Evolutionary conservation across 306 rosid genomes (phyloP).

Genomic region (Glycyrrhiza uralensis): DNA sequence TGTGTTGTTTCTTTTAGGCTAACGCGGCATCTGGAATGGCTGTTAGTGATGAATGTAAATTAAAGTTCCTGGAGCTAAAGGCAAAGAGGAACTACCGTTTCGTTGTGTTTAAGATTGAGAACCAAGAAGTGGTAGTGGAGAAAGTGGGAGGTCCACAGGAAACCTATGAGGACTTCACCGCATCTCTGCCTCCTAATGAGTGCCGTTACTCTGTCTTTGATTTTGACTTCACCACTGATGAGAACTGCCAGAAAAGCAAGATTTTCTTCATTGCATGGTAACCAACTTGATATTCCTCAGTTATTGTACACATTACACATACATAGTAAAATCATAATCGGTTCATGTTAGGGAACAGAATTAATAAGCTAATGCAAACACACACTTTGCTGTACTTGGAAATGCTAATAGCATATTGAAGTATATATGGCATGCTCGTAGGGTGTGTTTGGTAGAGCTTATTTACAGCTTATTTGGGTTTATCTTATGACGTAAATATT

Average conservation of each 20-base stretch:
- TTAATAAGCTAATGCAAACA: too few relatives aligned
- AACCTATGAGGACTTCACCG: conserved; percentile 45
- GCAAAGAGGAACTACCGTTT: conserved; percentile 52
- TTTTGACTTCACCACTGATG: conserved; percentile 50
- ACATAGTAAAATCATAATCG: not conserved
- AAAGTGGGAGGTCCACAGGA: conserved; percentile 38
- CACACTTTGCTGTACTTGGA: not conserved
- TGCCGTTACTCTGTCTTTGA: conserved; percentile 62
- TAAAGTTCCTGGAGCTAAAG: conserved; percentile 52
- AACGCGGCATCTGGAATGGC: conserved; percentile 62
- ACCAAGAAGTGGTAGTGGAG: conserved; percentile 43
- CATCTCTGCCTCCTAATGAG: conserved; percentile 42
- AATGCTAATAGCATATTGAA: not conserved
- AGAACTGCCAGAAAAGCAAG: conserved; percentile 57
- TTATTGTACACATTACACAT: not conserved
- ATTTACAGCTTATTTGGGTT: not conserved
- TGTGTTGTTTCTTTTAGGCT: too few relatives aligned
- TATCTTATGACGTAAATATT: too few relatives aligned
- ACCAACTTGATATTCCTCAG: not conserved
- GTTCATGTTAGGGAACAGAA: not conserved
- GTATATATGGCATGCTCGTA: not conserved
- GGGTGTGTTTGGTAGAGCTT: too few relatives aligned
- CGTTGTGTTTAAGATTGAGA: conserved; percentile 51
- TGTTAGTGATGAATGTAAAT: conserved; percentile 49
- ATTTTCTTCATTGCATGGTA: conserved; percentile 63